A percentile compares a stretch with the other conserved stretches of the same genome.
These are phyloP conservation scores for Geotrichum ghanense DNA, from an alignment of 805 yeast species.

Conservation along the genomic window DNA sequence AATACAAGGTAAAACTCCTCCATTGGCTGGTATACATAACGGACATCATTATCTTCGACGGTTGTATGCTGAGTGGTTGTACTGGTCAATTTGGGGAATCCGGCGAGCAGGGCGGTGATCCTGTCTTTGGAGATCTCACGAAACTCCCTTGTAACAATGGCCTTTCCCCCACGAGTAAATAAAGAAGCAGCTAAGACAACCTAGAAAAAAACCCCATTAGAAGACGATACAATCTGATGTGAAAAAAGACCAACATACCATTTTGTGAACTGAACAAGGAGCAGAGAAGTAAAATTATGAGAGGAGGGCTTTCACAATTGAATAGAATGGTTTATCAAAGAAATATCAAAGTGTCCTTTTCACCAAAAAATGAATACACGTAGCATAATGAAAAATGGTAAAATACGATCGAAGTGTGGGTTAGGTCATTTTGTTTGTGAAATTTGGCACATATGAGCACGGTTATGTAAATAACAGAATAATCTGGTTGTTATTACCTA, in stretches of 20 bases:
- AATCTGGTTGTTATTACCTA: too few relatives aligned
- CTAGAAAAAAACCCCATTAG: constrained; percentile 6
- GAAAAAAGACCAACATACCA: background rate
- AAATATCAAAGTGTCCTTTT: background rate
- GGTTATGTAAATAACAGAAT: too few relatives aligned
- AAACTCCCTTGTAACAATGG: constrained; percentile 86
- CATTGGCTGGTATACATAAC: constrained; percentile 92
- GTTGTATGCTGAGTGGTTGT: constrained; percentile 79
- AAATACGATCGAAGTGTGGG: background rate
- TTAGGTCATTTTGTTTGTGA: background rate
- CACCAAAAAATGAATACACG: constrained; percentile 1
- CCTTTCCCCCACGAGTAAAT: constrained; percentile 87
- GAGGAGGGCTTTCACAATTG: background rate
- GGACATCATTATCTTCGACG: constrained; percentile 81
- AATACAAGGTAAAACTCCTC: constrained; percentile 87
- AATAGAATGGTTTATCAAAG: background rate
- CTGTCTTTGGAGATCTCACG: constrained; percentile 73
- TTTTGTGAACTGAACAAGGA: background rate
- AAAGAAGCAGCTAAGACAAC: constrained; percentile 74
- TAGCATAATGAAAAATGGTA: background rate
- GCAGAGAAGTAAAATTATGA: background rate
- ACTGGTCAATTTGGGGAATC: constrained; percentile 70
- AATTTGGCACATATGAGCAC: background rate
- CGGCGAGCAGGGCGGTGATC: constrained; percentile 74
- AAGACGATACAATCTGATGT: background rate